Percentiles rank a stretch among this genome's conserved stretches.
phyloP scores from a whole-genome alignment of 805 yeast species.

The Pichia sporocuriosa region DNA sequence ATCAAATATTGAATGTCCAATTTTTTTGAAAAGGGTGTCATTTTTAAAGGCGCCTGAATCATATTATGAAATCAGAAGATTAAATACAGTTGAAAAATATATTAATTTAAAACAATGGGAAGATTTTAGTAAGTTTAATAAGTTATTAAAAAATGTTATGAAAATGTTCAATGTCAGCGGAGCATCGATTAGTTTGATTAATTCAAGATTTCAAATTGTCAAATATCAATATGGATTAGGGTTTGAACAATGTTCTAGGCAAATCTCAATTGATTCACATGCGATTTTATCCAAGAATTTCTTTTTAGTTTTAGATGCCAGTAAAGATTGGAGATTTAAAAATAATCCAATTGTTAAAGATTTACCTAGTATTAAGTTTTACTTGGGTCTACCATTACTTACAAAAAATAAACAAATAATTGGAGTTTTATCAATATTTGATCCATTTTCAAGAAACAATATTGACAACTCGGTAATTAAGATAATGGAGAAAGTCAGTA shows the following conservation, averaged over 20 bases:
- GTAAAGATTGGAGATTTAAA: slow-evolving; percentile 63
- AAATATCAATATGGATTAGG: slow-evolving; percentile 44
- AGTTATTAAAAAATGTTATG: slow-evolving; percentile 33
- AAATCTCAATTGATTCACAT: slow-evolving; percentile 61
- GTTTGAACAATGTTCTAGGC: slow-evolving; percentile 45
- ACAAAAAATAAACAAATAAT: slow-evolving; percentile 36
- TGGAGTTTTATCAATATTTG: slow-evolving; percentile 58
- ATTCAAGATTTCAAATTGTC: slow-evolving; percentile 39
- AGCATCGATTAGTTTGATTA: slow-evolving; percentile 53
- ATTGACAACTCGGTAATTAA: slow-evolving; percentile 32
- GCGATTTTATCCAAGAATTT: slow-evolving; percentile 51
- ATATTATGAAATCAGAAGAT: slow-evolving; percentile 41
- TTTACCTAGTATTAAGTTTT: slow-evolving; percentile 52
- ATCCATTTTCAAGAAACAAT: slow-evolving; percentile 34
- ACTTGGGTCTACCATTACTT: slow-evolving; percentile 56
- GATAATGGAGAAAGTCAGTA: slow-evolving; percentile 33
- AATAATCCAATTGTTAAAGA: slow-evolving; percentile 60
- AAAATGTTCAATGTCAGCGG: slow-evolving; percentile 42
- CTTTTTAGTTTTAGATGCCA: slow-evolving; percentile 52
- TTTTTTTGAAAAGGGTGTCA: slow-evolving; percentile 39
- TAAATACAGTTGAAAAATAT: slow-evolving; percentile 37
- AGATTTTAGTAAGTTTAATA: slow-evolving; percentile 33
- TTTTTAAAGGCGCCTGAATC: slow-evolving; percentile 56
- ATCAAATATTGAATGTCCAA: slow-evolving; percentile 49
- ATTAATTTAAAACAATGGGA: slow-evolving; percentile 44